These are phyloP conservation scores for Aristolochia contorta DNA, from an alignment of 164 flowering plant species.

Conservation along the genomic window DNA sequence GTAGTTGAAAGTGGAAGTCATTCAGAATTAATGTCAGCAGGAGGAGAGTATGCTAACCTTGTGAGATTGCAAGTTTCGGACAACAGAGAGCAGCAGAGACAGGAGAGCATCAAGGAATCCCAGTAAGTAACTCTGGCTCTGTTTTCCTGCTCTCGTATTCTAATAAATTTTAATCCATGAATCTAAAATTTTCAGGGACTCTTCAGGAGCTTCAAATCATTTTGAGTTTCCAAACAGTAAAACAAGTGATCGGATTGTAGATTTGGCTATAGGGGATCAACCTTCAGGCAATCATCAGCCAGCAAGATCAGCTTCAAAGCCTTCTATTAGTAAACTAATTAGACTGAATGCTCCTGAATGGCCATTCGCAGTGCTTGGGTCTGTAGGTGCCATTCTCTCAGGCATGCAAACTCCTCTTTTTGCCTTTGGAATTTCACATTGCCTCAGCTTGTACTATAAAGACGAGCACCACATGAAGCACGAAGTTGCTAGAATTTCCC, in stretches of 20 bases:
- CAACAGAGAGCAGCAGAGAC: constrained; percentile 5
- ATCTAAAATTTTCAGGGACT: not conserved
- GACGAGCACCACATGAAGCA: constrained; percentile 29
- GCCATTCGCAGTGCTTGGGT: constrained; percentile 61
- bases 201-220: constrained; percentile 10
- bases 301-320: constrained; percentile 13
- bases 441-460: constrained; percentile 42
- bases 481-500: constrained; percentile 35
- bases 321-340: constrained; percentile 44
- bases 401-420: constrained; percentile 67
- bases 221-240: constrained; percentile 15
- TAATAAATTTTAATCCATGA: not conserved
- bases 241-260: constrained; percentile 9
- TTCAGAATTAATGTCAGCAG: constrained; percentile 32
- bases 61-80: constrained; percentile 42
- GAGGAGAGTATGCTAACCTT: constrained; percentile 50
- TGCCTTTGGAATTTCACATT: constrained; percentile 52
- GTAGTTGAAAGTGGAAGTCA: constrained; percentile 65
- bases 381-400: constrained; percentile 57
- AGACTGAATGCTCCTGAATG: constrained; percentile 58
- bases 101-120: constrained; percentile 6
- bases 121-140: constrained; percentile 2
- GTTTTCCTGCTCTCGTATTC: not conserved
- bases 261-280: constrained; percentile 11
- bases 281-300: constrained; percentile 4